Percentiles rank a stretch among this genome's conserved stretches.
phyloP scores from a whole-genome alignment of 2,329 filamentous ascomycete species.

The Colletotrichum truncatum region DNA sequence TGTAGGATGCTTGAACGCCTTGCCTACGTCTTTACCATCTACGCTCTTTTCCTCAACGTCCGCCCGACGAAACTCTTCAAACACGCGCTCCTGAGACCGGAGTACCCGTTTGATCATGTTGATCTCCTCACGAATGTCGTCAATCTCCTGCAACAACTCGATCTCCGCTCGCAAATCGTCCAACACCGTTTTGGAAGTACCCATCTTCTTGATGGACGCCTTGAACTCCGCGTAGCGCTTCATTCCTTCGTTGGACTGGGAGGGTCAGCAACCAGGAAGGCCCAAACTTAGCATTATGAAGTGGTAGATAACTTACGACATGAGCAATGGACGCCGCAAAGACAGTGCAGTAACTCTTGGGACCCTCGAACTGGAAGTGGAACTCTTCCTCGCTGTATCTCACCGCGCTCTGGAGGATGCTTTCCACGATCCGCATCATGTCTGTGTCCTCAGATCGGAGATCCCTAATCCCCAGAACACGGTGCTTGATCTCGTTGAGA shows the following conservation, averaged over 20 bases:
- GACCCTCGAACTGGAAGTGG: conserved; percentile 32
- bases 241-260: conserved; percentile 31
- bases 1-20: conserved; percentile 28
- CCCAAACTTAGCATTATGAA: background rate
- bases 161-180: conserved; percentile 35
- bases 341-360: conserved; percentile 28
- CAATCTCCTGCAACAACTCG: conserved; percentile 31
- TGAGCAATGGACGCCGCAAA: conserved; percentile 28
- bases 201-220: conserved; percentile 29
- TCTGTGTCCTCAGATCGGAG: conserved; percentile 21
- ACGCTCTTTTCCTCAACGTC: background rate
- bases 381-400: conserved; percentile 32
- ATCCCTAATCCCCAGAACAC: conserved; percentile 16
- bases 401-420: conserved; percentile 21
- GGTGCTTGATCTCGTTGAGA: conserved; percentile 31
- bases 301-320: background rate
- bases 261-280: background rate
- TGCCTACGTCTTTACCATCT: background rate
- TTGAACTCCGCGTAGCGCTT: conserved; percentile 32
- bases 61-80: conserved; percentile 23
- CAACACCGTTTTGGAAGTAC: conserved; percentile 29
- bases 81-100: conserved; percentile 30
- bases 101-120: conserved; percentile 32
- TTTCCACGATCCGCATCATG: conserved; percentile 24
- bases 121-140: conserved; percentile 30